Evolutionary conservation across 139 green algal genomes (phyloP).

Genomic region (Chlamydomonas applanata): DNA sequence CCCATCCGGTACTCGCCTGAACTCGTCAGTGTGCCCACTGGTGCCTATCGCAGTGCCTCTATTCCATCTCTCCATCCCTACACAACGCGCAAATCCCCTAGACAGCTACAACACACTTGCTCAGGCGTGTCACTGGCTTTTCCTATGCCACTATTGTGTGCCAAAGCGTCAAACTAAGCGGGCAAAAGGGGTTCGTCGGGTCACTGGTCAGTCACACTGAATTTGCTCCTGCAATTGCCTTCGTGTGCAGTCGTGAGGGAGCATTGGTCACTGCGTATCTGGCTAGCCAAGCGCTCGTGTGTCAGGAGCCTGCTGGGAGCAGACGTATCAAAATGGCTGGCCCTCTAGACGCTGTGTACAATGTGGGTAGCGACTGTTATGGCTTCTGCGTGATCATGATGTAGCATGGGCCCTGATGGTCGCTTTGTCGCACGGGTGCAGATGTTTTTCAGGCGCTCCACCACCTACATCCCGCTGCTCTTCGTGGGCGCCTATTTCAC

Average conservation of each 20-base stretch:
- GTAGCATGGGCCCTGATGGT: not conserved
- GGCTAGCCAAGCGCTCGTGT: not conserved
- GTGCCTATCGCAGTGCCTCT: constrained; percentile 9
- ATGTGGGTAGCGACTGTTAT: not conserved
- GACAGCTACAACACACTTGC: too few species aligned
- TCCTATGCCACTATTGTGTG: too few species aligned
- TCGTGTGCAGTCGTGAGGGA: too few species aligned
- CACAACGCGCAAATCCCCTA: too few species aligned
- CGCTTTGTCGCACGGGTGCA: not conserved
- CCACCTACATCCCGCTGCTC: constrained; percentile 44
- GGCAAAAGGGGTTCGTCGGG: too few species aligned
- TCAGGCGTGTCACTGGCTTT: too few species aligned
- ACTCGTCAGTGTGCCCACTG: constrained; percentile 3
- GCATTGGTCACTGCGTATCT: not conserved
- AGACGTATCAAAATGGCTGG: not conserved
- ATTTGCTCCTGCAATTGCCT: too few species aligned
- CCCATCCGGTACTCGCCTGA: not conserved
- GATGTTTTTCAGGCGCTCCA: constrained; percentile 50
- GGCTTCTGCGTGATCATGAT: not conserved
- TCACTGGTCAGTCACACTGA: too few species aligned
- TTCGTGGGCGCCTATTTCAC: constrained; percentile 47
- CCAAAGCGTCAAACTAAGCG: too few species aligned
- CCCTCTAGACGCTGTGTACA: constrained; percentile 14
- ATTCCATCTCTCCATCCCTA: constrained; percentile 15
- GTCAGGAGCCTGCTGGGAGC: not conserved